Percentiles rank a stretch among this genome's conserved stretches.
Conservation (phyloP, 257 asterid genomes). For the Primulina tabacum region DNA sequence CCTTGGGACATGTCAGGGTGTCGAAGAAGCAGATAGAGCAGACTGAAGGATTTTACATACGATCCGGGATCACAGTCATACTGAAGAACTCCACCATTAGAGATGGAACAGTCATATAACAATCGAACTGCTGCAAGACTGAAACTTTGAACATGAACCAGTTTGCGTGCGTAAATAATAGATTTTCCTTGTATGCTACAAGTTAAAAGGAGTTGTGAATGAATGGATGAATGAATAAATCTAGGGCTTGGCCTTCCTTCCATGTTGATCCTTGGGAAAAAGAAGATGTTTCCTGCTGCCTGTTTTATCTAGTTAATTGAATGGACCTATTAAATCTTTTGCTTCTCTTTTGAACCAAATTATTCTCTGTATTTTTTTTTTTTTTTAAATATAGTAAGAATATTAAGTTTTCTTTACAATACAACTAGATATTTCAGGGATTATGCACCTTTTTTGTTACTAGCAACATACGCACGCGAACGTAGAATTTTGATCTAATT, state of each 20-base stretch:
- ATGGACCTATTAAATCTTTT: no score
- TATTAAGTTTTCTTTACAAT: no score
- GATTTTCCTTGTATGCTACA: constrained; percentile 8
- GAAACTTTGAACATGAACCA: constrained; percentile 1
- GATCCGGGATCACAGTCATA: constrained; percentile 81
- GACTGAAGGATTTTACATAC: constrained; percentile 77
- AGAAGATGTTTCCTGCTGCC: no score
- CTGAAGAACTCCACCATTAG: constrained; percentile 77
- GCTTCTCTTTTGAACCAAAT: no score
- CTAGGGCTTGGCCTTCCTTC: background rate
- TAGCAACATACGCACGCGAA: no score
- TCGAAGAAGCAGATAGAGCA: constrained; percentile 77
- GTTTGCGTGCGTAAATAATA: constrained; percentile 16
- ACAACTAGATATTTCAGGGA: no score
- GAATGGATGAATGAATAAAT: background rate
- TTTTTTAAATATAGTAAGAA: no score
- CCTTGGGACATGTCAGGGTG: constrained; percentile 39
- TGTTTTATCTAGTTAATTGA: no score
- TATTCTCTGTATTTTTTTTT: no score
- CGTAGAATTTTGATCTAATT: no score
- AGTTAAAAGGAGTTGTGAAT: background rate
- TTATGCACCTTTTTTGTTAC: no score
- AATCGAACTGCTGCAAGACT: constrained; percentile 3
- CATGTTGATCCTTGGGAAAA: background rate
- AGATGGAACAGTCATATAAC: constrained; percentile 64